Evolutionary conservation across 306 rosid genomes (phyloP), one percentile per base, ranked within the genome.

Genomic region (Gillenia trifoliata): DNA sequence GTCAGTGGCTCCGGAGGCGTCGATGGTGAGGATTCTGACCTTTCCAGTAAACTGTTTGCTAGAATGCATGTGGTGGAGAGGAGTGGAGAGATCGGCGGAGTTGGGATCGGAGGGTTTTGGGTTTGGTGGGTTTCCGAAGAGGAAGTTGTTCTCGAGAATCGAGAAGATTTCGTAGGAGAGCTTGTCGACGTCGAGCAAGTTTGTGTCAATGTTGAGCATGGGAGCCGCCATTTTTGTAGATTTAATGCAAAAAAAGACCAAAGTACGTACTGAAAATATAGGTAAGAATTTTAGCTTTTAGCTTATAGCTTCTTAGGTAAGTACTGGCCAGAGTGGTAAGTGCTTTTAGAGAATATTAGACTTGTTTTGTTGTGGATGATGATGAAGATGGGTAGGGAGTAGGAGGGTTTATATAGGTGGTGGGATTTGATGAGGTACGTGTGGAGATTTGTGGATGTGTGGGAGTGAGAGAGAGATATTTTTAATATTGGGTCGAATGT

Each of bases 131-230:
- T 20, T 33, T 77, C 97, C 97, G 57, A 93, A 93, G 60, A 93
- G 96, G 78, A 93, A 93, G 43, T 90, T 87, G 66, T 88, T 93
- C 33, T 93, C 98, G 31, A 93, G 81, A 26, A 91, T 85, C 36
- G 98, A 93, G 91, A 93, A 93, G 88, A 93, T 93, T 79, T 93
- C 97, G 66, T 89, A 85, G 76, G 96, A 85, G 80, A 93, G 97
- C 85, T 91, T 91, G 68, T 93, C 94, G 3, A 87, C 90, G 38
- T 88, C 85, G 66, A 83, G 68, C 28, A 34, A 78, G 75, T 68
- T 66, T 13, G 75, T 41, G 17, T 77, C 84, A 8, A 85, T 70
- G 74, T 60, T 83, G 78, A 82, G 64, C 82, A 79, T 63, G 30
- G 86, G 79, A 71, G 96, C 89, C 80, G 97, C 97, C 98, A 93